Base-by-base conservation (phyloP, 805 yeast species). In the Sugiyamaella boreocaroliniensis region DNA sequence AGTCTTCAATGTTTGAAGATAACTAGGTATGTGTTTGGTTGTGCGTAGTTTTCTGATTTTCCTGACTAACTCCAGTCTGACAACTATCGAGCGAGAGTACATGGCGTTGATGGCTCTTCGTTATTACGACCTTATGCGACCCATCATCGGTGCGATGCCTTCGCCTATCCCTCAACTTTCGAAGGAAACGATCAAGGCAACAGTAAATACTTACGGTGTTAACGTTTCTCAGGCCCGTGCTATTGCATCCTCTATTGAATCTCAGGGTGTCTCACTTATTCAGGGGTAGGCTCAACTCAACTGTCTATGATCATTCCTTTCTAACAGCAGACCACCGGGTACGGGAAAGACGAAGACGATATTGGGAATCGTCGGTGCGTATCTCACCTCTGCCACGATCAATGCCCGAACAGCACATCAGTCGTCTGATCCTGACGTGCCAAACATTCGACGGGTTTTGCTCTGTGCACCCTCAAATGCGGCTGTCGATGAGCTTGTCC, bases 391-490 rank as follows among this genome's bases (percentile, higher is more conserved):
- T 6, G 19, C 47, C 2, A 29, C 43, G 6, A 37, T 47, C n/a
- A 22, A 22, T 14, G 37, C 11, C n/a, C 12, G 37, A 44, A 8
- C 29, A 14, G 20, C 43, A 11, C 46, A 50, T 14, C 45, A 50
- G 32, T 10, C 41, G 14, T 19, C 48, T 40, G 49, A 15, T 15
- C 37, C 40, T 29, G 48, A 49, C n/a, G 44, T 50, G 18, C 42
- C 53, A 7, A 68, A 67, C 29, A 71, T 69, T 29, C 75, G 79
- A 37, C 86, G 87, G 53, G 80, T 93, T 1, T 71, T 93, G 48
- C 81, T 93, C 16, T 95, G 99, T 77, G 98, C 99, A 1, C 99
- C 99, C 2, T 88, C 97, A 66, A 93, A 93, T 72, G 99, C 99
- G 0, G 99, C 99, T 12, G 97, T 93, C 2, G 99, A 93, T 70